Evolutionary conservation across 805 yeast genomes (phyloP).

Genomic region (Metschnikowia koreensis): DNA sequence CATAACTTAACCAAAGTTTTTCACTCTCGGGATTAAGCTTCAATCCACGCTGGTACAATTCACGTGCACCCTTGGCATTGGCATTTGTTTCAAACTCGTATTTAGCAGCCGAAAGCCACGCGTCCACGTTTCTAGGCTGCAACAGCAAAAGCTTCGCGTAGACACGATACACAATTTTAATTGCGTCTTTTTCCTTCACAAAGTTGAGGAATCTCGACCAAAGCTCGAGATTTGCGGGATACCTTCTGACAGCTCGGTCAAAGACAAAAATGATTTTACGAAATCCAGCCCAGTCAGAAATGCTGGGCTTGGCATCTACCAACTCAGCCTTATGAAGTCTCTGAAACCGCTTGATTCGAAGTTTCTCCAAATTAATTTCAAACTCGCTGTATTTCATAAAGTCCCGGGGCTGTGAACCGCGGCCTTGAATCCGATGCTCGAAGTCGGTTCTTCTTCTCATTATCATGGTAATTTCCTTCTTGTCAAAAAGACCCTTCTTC

Average conservation of each 20-base stretch:
- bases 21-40: conserved; percentile 75
- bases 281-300: conserved; percentile 85
- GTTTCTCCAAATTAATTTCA: conserved; percentile 74
- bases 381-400: conserved; percentile 76
- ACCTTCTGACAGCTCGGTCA: conserved; percentile 78
- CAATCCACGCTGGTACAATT: conserved; percentile 77
- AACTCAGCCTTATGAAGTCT: conserved; percentile 57
- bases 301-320: conserved; percentile 58
- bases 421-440: conserved; percentile 82
- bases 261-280: conserved; percentile 78
- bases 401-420: conserved; percentile 78
- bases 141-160: conserved; percentile 76
- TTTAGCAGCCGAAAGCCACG: conserved; percentile 94
- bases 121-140: conserved; percentile 87
- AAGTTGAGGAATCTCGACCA: conserved; percentile 78
- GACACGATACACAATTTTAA: conserved; percentile 69
- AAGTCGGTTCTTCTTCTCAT: conserved; percentile 94
- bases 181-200: conserved; percentile 64
- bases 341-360: conserved; percentile 67
- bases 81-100: conserved; percentile 89
- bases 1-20: conserved; percentile 79
- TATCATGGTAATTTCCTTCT: conserved; percentile 75
- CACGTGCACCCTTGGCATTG: conserved; percentile 84
- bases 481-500: conserved; percentile 75
- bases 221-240: conserved; percentile 69